Evolutionary conservation across 352 stramenopile species (phyloP).

Genomic region (Globisporangium recalcitrans): DNA sequence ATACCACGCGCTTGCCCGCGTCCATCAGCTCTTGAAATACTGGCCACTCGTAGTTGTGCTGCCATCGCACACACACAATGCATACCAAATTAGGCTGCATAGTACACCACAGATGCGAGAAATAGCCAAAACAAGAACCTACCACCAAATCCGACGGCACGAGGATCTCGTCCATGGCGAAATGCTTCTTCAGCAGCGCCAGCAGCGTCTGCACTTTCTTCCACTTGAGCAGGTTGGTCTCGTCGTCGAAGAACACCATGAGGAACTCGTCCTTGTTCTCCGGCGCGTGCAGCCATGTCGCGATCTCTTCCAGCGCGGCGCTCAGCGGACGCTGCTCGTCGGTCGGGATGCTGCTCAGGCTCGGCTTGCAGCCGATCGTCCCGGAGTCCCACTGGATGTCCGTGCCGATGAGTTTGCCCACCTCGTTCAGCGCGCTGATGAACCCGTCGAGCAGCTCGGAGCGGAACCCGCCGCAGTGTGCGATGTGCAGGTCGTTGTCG

Average conservation of each 20-base stretch:
- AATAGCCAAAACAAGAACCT: slow-evolving; percentile 2
- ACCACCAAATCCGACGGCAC: slow-evolving; percentile 55
- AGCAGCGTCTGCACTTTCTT: slow-evolving; percentile 71
- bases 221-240: slow-evolving; percentile 66
- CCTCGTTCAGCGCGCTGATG: slow-evolving; percentile 59
- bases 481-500: slow-evolving; percentile 55
- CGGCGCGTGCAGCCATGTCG: slow-evolving; percentile 48
- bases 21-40: slow-evolving; percentile 56
- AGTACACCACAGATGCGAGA: neutral
- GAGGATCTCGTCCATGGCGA: slow-evolving; percentile 56
- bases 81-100: neutral
- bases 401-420: slow-evolving; percentile 46
- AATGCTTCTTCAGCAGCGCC: slow-evolving; percentile 60
- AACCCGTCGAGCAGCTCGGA: slow-evolving; percentile 54
- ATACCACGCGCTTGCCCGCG: slow-evolving; percentile 64
- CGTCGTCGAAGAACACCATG: slow-evolving; percentile 83
- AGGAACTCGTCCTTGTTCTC: slow-evolving; percentile 66
- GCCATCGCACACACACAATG: neutral
- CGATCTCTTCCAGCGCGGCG: slow-evolving; percentile 43
- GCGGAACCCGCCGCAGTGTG: slow-evolving; percentile 60
- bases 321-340: slow-evolving; percentile 46
- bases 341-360: slow-evolving; percentile 58
- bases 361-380: slow-evolving; percentile 68
- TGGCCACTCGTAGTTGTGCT: slow-evolving; percentile 53
- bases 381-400: slow-evolving; percentile 64